A percentile compares a stretch with the other conserved stretches of the same genome.
These are phyloP conservation scores for Venturia pyrina DNA, from an alignment of 2,329 filamentous ascomycete genomes.

Conservation along the genomic window DNA sequence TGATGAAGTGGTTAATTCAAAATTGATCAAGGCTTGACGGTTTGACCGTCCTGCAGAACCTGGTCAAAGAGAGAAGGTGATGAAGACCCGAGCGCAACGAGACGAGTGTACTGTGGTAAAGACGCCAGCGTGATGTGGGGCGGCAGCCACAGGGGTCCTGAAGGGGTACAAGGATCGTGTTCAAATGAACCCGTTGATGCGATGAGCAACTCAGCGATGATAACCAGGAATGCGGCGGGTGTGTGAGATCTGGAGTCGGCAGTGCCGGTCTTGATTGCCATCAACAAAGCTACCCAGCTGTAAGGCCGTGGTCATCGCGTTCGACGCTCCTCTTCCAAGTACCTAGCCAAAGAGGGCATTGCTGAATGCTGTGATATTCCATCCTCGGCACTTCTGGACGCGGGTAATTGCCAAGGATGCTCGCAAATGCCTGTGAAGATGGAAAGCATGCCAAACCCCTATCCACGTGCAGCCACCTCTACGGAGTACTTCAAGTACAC, in stretches of 20 bases:
- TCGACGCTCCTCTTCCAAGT: background rate
- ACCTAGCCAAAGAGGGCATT: background rate
- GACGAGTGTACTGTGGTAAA: background rate
- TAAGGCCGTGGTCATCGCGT: background rate
- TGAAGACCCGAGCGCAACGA: background rate
- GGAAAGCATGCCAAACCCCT: background rate
- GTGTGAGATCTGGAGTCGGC: background rate
- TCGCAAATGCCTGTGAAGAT: background rate
- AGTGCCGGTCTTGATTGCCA: background rate
- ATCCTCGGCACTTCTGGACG: background rate
- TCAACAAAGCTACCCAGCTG: background rate
- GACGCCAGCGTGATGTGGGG: conserved; percentile 2
- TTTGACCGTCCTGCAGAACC: background rate
- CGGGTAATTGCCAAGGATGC: background rate
- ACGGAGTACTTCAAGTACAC: background rate
- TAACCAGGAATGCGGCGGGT: background rate
- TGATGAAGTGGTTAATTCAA: background rate
- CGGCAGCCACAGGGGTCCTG: background rate
- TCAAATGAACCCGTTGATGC: background rate
- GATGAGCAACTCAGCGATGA: background rate
- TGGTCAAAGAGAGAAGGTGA: background rate
- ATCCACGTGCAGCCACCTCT: background rate
- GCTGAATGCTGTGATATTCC: background rate
- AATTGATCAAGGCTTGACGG: conserved; percentile 2
- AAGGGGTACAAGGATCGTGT: background rate